These are phyloP conservation scores for Boechera divaricarpa DNA, from an alignment of 345 rosid species.

Conservation along the genomic window DNA sequence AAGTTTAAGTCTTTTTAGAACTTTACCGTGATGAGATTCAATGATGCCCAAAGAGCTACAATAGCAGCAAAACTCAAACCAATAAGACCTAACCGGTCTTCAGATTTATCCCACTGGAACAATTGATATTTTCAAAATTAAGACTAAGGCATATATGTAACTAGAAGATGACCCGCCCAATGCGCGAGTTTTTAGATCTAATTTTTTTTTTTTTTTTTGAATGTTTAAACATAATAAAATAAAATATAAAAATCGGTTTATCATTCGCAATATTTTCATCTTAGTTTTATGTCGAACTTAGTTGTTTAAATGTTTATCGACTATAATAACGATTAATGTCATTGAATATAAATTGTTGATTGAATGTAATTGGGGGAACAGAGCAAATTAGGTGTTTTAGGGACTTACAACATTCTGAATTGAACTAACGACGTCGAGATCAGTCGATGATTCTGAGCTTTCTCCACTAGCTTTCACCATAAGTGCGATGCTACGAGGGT, in stretches of 20 bases:
- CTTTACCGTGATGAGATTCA: constrained; percentile 66
- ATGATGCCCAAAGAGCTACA: constrained; percentile 79
- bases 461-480: constrained; percentile 64
- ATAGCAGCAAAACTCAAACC: constrained; percentile 83
- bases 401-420: constrained; percentile 71
- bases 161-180: no score
- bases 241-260: no score
- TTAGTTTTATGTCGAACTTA: no score
- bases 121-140: constrained; percentile 9
- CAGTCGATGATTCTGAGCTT: constrained; percentile 67
- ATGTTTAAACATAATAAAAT: no score
- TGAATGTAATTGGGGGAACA: neutral
- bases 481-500: constrained; percentile 42
- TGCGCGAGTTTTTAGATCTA: no score
- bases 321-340: no score
- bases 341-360: no score
- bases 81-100: constrained; percentile 75
- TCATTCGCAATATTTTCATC: no score
- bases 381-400: neutral
- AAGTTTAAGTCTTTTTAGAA: neutral
- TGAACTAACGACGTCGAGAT: constrained; percentile 62
- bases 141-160: neutral
- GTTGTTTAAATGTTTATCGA: no score
- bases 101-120: constrained; percentile 75
- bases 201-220: no score